phyloP scores from a whole-genome alignment of 108 stramenopile species.

The Fistulifera pelliculosa region DNA sequence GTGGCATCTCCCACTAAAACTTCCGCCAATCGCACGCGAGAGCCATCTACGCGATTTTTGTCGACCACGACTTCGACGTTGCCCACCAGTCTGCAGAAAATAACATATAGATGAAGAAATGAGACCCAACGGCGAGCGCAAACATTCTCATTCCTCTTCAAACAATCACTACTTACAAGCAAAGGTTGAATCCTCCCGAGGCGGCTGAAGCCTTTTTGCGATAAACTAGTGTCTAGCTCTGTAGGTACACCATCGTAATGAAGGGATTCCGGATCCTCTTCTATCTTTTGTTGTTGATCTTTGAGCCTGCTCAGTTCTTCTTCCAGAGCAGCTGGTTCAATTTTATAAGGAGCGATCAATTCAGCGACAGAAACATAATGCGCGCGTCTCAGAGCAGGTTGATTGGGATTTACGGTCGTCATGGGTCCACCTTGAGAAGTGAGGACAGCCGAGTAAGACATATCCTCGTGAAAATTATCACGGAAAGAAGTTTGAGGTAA shows the following conservation, averaged over 20 bases:
- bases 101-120: neutral
- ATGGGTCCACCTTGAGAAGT: too few species aligned
- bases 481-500: too few species aligned
- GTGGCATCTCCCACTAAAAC: conserved; percentile 77
- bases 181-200: conserved; percentile 77
- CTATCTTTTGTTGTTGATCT: conserved; percentile 11
- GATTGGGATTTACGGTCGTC: too few species aligned
- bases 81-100: conserved; percentile 48
- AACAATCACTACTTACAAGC: conserved; percentile 47
- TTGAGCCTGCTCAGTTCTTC: conserved; percentile 46
- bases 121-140: neutral
- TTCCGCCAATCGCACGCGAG: conserved; percentile 72
- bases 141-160: neutral
- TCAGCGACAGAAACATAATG: conserved; percentile 52
- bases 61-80: conserved; percentile 73
- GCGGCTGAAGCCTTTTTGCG: conserved; percentile 66
- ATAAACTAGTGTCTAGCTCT: conserved; percentile 11
- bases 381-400: conserved; percentile 33
- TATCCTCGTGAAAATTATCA: too few species aligned
- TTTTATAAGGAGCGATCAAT: conserved; percentile 43
- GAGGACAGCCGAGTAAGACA: too few species aligned
- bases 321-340: conserved; percentile 43
- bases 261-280: conserved; percentile 5
- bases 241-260: conserved; percentile 7
- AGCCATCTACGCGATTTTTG: conserved; percentile 68